Evolutionary conservation across 345 rosid species (phyloP).

Genomic region (Dipteronia sinensis): DNA sequence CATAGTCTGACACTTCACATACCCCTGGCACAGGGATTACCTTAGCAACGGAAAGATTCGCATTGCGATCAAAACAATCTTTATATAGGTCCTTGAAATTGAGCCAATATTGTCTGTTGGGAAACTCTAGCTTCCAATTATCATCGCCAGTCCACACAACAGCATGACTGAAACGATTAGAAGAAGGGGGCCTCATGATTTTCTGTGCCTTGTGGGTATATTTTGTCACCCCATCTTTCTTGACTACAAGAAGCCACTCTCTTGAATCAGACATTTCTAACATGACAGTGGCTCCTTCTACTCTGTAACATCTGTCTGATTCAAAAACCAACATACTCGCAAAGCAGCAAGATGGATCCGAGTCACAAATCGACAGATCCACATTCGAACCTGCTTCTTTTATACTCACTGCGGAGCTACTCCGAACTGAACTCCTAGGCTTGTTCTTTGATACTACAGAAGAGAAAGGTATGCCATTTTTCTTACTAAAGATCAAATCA

Average conservation of each 20-base stretch:
- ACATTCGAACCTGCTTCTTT: slow-evolving; percentile 35
- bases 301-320: slow-evolving; percentile 74
- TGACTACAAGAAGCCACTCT: slow-evolving; percentile 70
- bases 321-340: slow-evolving; percentile 58
- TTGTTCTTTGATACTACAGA: slow-evolving; percentile 47
- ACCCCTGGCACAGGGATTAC: slow-evolving; percentile 90
- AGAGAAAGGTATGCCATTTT: slow-evolving; percentile 51
- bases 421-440: slow-evolving; percentile 48
- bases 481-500: slow-evolving; percentile 61
- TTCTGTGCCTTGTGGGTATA: slow-evolving; percentile 53
- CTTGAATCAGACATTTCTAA: slow-evolving; percentile 58
- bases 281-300: slow-evolving; percentile 56
- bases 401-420: slow-evolving; percentile 32
- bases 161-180: slow-evolving; percentile 69
- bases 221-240: slow-evolving; percentile 53
- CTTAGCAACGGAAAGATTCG: slow-evolving; percentile 41
- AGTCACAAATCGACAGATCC: slow-evolving; percentile 33
- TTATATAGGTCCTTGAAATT: slow-evolving; percentile 82
- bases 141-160: slow-evolving; percentile 71
- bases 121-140: slow-evolving; percentile 88
- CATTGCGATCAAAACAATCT: slow-evolving; percentile 77
- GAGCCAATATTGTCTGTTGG: slow-evolving; percentile 67
- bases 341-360: slow-evolving; percentile 52
- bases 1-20: slow-evolving; percentile 58
- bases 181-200: slow-evolving; percentile 60